Evolutionary conservation across 192 early-diverging fungal genomes (phyloP), one percentile per base, ranked within the genome.

Genomic region (Coemansia erecta): DNA sequence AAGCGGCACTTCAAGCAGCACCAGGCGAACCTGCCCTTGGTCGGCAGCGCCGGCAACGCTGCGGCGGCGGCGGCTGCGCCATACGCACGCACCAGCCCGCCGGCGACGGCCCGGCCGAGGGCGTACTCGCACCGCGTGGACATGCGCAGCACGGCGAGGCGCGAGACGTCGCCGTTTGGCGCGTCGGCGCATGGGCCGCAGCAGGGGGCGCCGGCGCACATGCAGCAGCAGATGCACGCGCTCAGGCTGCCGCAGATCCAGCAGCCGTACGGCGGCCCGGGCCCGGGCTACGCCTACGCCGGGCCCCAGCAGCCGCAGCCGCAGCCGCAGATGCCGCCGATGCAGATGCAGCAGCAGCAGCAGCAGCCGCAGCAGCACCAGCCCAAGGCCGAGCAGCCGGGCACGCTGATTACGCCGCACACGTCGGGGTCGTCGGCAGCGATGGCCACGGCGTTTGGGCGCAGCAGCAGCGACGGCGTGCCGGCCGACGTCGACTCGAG

Each of bases 1-100:
- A 80, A 80, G 62, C 72, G 77, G 11, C 77, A 80, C 45, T 80
- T 71, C 47, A 60, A 68, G 11, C 71, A 73, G 72, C 77, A 80
- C 42, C 77, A 80, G 60, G 53, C 63, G 46, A 79, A 79, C 15
- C 63, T 73, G 0, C 62, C 65, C 41, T 18, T 63, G 10, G 40
- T 48, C 18, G 28, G 18, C 45, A 10, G 8, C 35, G 35, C 35
- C 10, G 35, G 35, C 35, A 37, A 11, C n/a, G n/a, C n/a, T n/a
- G n/a, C n/a, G n/a, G n/a, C n/a, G n/a, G n/a, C 28, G 28, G 28
- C 28, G 28, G 28, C 28, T 26, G 35, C 35, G 6, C 41, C 68
- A 17, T 70, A 63, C 46, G 35, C 61, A 40, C 64, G 68, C 17
- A 46, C 57, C 23, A 69, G 73, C 47, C 58, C 73, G 52, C 73